Conservation (phyloP, 2,329 filamentous ascomycete species). For the Thermoascus crustaceus region DNA sequence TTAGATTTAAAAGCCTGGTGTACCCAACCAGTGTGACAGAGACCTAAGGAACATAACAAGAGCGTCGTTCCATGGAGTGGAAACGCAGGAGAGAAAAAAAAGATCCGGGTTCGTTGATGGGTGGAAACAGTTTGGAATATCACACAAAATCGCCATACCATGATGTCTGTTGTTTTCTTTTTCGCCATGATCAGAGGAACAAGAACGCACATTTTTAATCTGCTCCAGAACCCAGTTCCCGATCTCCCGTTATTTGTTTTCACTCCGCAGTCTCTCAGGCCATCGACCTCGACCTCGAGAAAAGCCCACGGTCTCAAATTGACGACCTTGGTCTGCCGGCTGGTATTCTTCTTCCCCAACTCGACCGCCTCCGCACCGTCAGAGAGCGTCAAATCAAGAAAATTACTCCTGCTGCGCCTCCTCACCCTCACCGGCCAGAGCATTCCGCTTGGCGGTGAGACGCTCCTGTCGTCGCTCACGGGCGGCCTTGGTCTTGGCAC, state of each 20-base stretch:
- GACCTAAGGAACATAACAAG: conserved; percentile 1
- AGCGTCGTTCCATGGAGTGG: neutral
- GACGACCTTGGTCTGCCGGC: conserved; percentile 9
- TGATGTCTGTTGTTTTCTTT: neutral
- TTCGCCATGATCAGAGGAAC: no score
- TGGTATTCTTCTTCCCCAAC: conserved; percentile 16
- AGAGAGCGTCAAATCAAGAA: conserved; percentile 24
- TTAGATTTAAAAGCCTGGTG: conserved; percentile 2
- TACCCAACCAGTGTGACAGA: no score
- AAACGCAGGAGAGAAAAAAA: neutral
- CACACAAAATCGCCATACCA: conserved; percentile 1
- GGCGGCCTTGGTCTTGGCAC: conserved; percentile 99
- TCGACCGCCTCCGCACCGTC: conserved; percentile 33
- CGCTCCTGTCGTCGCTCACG: conserved; percentile 97
- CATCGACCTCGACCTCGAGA: no score
- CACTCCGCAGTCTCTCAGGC: conserved; percentile 1
- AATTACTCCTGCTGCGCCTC: conserved; percentile 34
- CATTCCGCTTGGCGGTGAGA: conserved; percentile 80
- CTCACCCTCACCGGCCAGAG: conserved; percentile 64
- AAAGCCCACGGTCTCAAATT: no score
- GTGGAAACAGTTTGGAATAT: conserved; percentile 2
- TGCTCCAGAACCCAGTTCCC: neutral
- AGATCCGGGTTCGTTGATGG: conserved; percentile 1
- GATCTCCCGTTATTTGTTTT: conserved; percentile 1
- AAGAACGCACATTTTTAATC: neutral